phyloP scores from a whole-genome alignment of 169 alveolate genomes.

The Plasmodium gaboni region DNA sequence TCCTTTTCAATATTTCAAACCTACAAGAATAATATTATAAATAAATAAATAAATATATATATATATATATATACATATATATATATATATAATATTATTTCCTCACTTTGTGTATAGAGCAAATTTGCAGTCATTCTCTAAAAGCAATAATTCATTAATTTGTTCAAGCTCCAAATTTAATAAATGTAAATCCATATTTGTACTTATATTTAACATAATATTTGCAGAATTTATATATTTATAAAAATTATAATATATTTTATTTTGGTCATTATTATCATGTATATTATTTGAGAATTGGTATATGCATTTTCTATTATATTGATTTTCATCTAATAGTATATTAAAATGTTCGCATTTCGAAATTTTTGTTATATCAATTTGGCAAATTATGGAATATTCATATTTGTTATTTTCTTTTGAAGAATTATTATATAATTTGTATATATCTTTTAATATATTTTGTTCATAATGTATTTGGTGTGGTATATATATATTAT shows the following conservation, averaged over 20 bases:
- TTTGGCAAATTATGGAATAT: slow-evolving; percentile 12
- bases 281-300: not conserved
- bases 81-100: not conserved
- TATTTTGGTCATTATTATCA: not conserved
- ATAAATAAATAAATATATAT: not conserved
- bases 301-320: not conserved
- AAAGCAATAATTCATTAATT: slow-evolving; percentile 42
- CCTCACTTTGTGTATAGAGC: slow-evolving; percentile 55
- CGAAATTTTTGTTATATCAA: slow-evolving; percentile 42
- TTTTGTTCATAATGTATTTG: slow-evolving; percentile 54
- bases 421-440: slow-evolving; percentile 1
- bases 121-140: slow-evolving; percentile 53
- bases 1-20: slow-evolving; percentile 54
- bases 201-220: slow-evolving; percentile 23
- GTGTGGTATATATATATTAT: slow-evolving; percentile 42
- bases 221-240: slow-evolving; percentile 53
- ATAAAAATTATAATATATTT: slow-evolving; percentile 15
- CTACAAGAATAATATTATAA: slow-evolving; percentile 16
- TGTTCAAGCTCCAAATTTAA: slow-evolving; percentile 45
- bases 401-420: slow-evolving; percentile 30
- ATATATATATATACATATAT: slow-evolving; percentile 2
- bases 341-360: slow-evolving; percentile 30
- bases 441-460: slow-evolving; percentile 29
- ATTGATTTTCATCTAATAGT: slow-evolving; percentile 16
- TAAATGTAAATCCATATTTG: slow-evolving; percentile 21